These are phyloP conservation scores for Pisolithus thermaeus DNA, from an alignment of 1,284 basidiomycete species.

Conservation along the genomic window DNA sequence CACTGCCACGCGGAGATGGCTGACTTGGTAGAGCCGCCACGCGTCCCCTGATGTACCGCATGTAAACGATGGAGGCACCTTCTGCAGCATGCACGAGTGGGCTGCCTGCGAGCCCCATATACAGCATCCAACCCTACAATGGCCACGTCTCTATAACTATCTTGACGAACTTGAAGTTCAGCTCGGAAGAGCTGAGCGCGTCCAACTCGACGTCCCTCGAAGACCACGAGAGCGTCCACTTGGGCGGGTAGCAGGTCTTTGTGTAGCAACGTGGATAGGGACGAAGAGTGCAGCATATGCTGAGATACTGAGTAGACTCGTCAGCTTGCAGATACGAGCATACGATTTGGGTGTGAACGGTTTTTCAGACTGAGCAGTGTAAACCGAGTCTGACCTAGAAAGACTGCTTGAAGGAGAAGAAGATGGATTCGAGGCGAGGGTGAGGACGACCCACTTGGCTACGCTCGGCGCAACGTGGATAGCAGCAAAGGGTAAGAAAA, in stretches of 20 bases:
- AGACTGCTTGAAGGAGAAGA: conserved; percentile 10
- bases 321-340: conserved; percentile 33
- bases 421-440: conserved; percentile 9
- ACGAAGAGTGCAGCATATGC: conserved; percentile 55
- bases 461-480: conserved; percentile 52
- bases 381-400: not conserved
- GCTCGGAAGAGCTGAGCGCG: conserved; percentile 59
- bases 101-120: conserved; percentile 48
- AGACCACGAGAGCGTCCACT: conserved; percentile 21
- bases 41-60: conserved; percentile 21
- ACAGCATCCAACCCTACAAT: conserved; percentile 51
- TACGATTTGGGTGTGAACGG: too few species aligned
- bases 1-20: conserved; percentile 6
- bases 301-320: conserved; percentile 45
- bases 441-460: conserved; percentile 39
- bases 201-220: conserved; percentile 37
- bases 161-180: conserved; percentile 75
- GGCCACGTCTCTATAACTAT: conserved; percentile 57
- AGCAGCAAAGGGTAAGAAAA: conserved; percentile 38
- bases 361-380: too few species aligned
- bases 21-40: conserved; percentile 10
- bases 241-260: conserved; percentile 46
- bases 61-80: conserved; percentile 51
- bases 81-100: conserved; percentile 53
- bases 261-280: conserved; percentile 58